Conservation (phyloP, 108 stramenopile species). For the Nannochloropsis salina region DNA sequence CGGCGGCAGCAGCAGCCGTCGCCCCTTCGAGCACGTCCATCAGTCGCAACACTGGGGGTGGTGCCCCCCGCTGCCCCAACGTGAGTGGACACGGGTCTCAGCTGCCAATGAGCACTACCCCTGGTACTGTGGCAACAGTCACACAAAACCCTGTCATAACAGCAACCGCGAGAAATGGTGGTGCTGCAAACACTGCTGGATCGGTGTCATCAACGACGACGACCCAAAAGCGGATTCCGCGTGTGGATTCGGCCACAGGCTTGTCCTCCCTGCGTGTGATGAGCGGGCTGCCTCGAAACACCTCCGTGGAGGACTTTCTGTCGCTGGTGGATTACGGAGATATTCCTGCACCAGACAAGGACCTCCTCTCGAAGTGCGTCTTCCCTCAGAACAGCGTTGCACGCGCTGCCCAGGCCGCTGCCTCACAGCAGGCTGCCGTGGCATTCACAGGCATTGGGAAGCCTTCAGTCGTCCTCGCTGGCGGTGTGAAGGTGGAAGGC, state of each 20-base stretch:
- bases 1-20: conserved; percentile 11
- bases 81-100: not conserved
- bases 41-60: not conserved
- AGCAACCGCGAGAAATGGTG: not conserved
- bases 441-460: not conserved
- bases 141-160: no score
- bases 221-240: not conserved
- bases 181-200: not conserved
- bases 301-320: conserved; percentile 79
- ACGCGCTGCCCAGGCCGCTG: not conserved
- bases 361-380: conserved; percentile 48
- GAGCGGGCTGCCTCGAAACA: conserved; percentile 53
- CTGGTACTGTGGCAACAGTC: not conserved
- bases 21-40: not conserved
- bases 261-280: not conserved
- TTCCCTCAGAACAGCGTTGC: not conserved
- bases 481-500: not conserved
- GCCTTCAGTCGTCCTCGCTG: not conserved
- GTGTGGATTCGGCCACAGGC: not conserved
- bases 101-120: not conserved
- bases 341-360: conserved; percentile 75
- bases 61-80: not conserved
- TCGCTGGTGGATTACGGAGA: conserved; percentile 73
- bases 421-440: not conserved
- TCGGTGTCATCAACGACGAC: not conserved